Evolutionary conservation across 805 yeast genomes (phyloP), one percentile per base, ranked within the genome.

Genomic region (Sungouiozyma ichnusensis): DNA sequence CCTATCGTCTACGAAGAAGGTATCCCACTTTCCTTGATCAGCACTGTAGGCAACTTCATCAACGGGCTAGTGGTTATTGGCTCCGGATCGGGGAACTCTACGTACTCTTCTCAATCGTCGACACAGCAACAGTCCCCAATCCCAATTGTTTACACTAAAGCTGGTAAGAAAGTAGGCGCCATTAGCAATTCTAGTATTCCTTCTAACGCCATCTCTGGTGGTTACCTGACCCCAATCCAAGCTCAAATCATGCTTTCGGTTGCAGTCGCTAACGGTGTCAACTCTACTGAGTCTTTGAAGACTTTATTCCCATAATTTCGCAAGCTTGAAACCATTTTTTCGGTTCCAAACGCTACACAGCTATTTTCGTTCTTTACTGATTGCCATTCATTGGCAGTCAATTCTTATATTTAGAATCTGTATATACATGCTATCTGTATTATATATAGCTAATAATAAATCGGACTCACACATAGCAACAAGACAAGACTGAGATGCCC

Each of bases 201-300:
- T 33, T 29, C 37, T 0, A 49, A 49, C 16, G 53, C 58, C 13
- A 48, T 60, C 35, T 52, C 60, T 13, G 64, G 55, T 13, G 65
- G 64, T 16, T 52, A 49, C 43, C 43, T 60, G 40, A 45, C 60
- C 14, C 64, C 65, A 37, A 39, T 50, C 17, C 55, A 61, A 48
- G 58, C 63, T 7, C 60, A 59, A 39, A 42, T 60, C n/a, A 43
- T 61, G 36, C 44, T 57, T 17, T 41, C 58, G 4, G 46, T 61
- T 38, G 64, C 63, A 7, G 43, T 55, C 2, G 49, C 51, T 27
- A 59, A 60, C 43, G 51, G 50, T 20, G 60, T 55, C 15, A 49
- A 42, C 14, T 17, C 37, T 16, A 37, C 50, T 3, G 31, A 39
- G 4, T 36, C 39, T n/a, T 33, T 51, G 18, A 41, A 37, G n/a